Conservation (phyloP, 306 rosid genomes). For the apple (Malus domestica) region ASM211411v1 NC_041790.1:1439001-1439500, state of each 20-base stretch:
- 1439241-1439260: slow-evolving; percentile 13
- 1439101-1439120: neutral
- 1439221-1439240: slow-evolving; percentile 10
- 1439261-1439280: slow-evolving; percentile 19
- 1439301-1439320: neutral
- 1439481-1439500: no score
- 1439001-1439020: no score
- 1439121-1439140: neutral
- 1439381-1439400: neutral
- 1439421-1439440: no score
- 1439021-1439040: no score
- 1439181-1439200: slow-evolving; percentile 17
- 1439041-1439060: no score
- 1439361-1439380: slow-evolving; percentile 27
- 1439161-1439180: slow-evolving; percentile 28
- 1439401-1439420: no score
- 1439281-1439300: slow-evolving; percentile 20
- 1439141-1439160: neutral
- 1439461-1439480: no score
- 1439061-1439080: no score
- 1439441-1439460: no score
- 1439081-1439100: no score
- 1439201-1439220: slow-evolving; percentile 16
- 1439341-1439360: slow-evolving; percentile 24
- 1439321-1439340: slow-evolving; percentile 2